Percentiles rank a stretch among this genome's conserved stretches.
phyloP scores from a whole-genome alignment of 73 alveolate genomes.

The Paramecium primaurelia region DNA sequence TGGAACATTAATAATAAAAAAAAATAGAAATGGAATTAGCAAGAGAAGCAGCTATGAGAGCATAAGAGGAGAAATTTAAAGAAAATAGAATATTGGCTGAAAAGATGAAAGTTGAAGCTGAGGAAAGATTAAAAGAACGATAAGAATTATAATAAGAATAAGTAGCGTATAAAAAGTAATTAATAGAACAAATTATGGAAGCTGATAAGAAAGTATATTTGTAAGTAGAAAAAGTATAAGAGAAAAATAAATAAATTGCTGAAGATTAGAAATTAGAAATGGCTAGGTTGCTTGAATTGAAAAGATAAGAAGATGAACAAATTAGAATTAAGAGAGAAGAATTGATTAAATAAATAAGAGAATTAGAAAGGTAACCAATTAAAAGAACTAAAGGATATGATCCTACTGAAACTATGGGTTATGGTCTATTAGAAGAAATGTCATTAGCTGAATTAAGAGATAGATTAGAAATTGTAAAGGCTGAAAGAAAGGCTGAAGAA shows the following conservation, averaged over 20 bases:
- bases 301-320: conserved; percentile 88
- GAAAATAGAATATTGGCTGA: conserved; percentile 88
- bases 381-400: conserved; percentile 96
- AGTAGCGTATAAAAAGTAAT: conserved; percentile 82
- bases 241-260: conserved; percentile 83
- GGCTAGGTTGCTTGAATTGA: conserved; percentile 75
- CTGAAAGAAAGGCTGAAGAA: conserved; percentile 81
- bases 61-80: conserved; percentile 83
- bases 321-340: conserved; percentile 90
- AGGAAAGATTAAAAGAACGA: conserved; percentile 75
- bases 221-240: conserved; percentile 75
- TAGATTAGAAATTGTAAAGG: conserved; percentile 86
- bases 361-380: conserved; percentile 93
- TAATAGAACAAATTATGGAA: conserved; percentile 57
- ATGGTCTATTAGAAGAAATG: conserved; percentile 97
- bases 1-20: conserved; percentile 92
- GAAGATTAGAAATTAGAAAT: conserved; percentile 90
- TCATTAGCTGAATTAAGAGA: conserved; percentile 92
- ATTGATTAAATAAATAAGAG: conserved; percentile 94
- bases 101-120: conserved; percentile 82
- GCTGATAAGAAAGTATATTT: conserved; percentile 78
- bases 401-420: conserved; percentile 98
- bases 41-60: conserved; percentile 96
- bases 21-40: conserved; percentile 97
- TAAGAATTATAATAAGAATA: conserved; percentile 80